These are phyloP conservation scores for Parasitella parasitica DNA, from an alignment of 371 early-diverging fungal species.

Conservation along the genomic window DNA sequence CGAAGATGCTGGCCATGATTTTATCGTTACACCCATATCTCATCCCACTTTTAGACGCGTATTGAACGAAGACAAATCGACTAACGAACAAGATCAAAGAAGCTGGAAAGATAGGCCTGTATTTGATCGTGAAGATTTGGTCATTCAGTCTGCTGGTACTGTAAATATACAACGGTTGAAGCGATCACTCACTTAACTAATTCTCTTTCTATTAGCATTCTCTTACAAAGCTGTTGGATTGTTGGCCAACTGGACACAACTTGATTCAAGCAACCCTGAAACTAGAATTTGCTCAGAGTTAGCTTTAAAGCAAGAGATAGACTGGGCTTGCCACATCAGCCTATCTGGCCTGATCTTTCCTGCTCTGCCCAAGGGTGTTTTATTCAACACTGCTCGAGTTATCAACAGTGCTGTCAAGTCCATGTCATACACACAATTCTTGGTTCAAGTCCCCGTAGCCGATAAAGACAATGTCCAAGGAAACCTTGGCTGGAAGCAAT, in stretches of 20 bases:
- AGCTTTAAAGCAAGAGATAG: slow-evolving; percentile 67
- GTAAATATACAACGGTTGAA: not conserved
- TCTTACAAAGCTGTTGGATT: slow-evolving; percentile 55
- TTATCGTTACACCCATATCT: slow-evolving; percentile 60
- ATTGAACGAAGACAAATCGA: slow-evolving; percentile 30
- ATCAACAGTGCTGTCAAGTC: slow-evolving; percentile 46
- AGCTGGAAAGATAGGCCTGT: slow-evolving; percentile 44
- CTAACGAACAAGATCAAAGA: slow-evolving; percentile 8
- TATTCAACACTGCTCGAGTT: slow-evolving; percentile 60
- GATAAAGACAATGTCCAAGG: slow-evolving; percentile 36
- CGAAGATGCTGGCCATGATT: slow-evolving; percentile 57
- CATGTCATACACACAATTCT: slow-evolving; percentile 48
- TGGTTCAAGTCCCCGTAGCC: slow-evolving; percentile 39
- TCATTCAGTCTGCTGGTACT: slow-evolving; percentile 50
- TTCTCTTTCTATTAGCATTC: slow-evolving; percentile 30
- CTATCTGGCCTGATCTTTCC: slow-evolving; percentile 61
- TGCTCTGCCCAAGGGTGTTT: slow-evolving; percentile 29
- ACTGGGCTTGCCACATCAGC: slow-evolving; percentile 76
- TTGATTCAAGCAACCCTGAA: slow-evolving; percentile 55
- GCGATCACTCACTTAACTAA: not conserved
- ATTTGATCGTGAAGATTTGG: slow-evolving; percentile 45
- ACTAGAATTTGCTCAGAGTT: slow-evolving; percentile 62
- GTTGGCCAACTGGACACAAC: slow-evolving; percentile 60
- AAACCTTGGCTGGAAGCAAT: slow-evolving; percentile 55
- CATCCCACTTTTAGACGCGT: slow-evolving; percentile 53